These are phyloP conservation scores for Puccinellia tenuiflora DNA, from an alignment of 176 grass and related monocot genomes.

Conservation along the genomic window DNA sequence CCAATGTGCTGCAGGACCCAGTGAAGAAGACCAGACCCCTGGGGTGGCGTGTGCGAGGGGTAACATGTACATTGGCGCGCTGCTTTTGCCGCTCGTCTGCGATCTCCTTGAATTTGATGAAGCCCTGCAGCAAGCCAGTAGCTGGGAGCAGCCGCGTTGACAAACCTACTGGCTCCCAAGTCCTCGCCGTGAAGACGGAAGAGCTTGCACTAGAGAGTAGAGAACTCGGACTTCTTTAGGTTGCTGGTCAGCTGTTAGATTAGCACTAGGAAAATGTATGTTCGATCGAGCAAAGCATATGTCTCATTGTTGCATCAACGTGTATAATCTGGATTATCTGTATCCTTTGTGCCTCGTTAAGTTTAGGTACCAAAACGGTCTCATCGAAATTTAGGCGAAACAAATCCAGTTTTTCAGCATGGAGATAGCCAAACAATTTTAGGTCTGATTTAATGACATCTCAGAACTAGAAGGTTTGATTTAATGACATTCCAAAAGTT, in stretches of 20 bases:
- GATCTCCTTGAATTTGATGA: not conserved
- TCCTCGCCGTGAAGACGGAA: not conserved
- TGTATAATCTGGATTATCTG: no score
- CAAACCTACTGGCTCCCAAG: not conserved
- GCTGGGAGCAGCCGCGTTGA: not conserved
- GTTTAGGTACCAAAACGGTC: no score
- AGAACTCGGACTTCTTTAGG: not conserved
- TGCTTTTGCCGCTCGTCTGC: not conserved
- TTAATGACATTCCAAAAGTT: no score
- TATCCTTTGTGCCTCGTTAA: no score
- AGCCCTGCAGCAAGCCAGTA: not conserved
- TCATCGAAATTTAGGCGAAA: no score
- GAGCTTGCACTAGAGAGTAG: not conserved
- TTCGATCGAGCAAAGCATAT: no score
- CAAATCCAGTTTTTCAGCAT: no score
- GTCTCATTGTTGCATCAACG: no score
- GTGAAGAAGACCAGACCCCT: not conserved
- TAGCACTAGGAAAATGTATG: not conserved
- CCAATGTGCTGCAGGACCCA: slow-evolving; percentile 7
- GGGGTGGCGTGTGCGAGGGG: not conserved
- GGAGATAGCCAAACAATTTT: no score
- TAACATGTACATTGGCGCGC: not conserved
- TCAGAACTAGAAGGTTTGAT: no score
- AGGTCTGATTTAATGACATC: no score
- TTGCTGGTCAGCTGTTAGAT: not conserved